Percentiles rank a stretch among this genome's conserved stretches.
Evolutionary conservation across 352 stramenopile species (phyloP).

Genomic region (Globisporangium alternatum): DNA sequence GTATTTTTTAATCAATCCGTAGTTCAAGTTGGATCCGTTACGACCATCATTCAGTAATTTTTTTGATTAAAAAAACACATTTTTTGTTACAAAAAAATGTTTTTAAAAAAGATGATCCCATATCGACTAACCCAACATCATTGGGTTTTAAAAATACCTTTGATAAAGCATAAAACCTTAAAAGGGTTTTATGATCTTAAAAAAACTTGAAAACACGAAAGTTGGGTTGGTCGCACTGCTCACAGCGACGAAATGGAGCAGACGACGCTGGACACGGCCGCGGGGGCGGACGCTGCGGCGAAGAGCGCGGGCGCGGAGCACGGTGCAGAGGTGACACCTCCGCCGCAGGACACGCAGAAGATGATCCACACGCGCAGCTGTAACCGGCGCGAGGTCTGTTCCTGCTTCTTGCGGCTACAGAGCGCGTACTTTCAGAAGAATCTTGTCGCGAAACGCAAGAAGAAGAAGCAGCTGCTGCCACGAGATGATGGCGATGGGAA

Average conservation of each 20-base stretch:
- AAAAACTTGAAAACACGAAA: no score
- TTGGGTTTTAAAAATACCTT: no score
- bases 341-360: constrained; percentile 5
- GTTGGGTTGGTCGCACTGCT: no score
- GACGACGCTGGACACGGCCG: neutral
- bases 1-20: no score
- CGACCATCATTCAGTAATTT: no score
- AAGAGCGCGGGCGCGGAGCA: neutral
- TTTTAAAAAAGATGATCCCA: no score
- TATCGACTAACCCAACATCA: no score
- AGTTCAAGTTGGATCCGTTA: no score
- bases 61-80: no score
- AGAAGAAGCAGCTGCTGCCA: constrained; percentile 29
- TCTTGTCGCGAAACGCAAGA: constrained; percentile 36
- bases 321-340: neutral
- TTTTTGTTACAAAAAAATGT: no score
- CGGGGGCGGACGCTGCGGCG: constrained; percentile 5
- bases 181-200: no score
- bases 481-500: neutral
- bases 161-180: no score
- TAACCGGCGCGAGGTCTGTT: constrained; percentile 62
- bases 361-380: constrained; percentile 60
- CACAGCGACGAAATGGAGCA: neutral
- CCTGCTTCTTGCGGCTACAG: constrained; percentile 61
- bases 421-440: constrained; percentile 72